phyloP scores from a whole-genome alignment of 441 rosid species.

The Mallotus japonicus region DNA sequence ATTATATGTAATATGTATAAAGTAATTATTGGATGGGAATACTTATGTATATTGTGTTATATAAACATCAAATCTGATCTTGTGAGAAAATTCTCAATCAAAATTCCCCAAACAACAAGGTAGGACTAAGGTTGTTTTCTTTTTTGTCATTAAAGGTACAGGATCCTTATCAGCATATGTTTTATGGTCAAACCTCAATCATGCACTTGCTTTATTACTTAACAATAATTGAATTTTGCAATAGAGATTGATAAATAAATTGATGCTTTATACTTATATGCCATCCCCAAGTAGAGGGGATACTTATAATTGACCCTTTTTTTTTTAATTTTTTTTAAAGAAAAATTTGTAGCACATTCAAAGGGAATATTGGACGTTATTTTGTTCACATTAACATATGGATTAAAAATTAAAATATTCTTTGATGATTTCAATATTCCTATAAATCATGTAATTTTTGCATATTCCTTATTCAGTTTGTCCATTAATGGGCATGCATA shows the following conservation, averaged over 20 bases:
- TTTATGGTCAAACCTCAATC: slow-evolving; percentile 25
- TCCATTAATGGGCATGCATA: background rate
- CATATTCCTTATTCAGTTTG: slow-evolving; percentile 28
- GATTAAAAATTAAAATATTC: slow-evolving; percentile 8
- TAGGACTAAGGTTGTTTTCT: background rate
- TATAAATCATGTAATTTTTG: background rate
- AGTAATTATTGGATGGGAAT: too few relatives aligned
- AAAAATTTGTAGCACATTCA: slow-evolving; percentile 2
- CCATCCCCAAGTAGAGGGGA: slow-evolving; percentile 23
- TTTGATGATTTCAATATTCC: slow-evolving; percentile 9
- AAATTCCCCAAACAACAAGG: background rate
- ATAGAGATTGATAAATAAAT: background rate
- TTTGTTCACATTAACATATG: slow-evolving; percentile 7
- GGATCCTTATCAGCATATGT: slow-evolving; percentile 6
- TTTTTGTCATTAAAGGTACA: background rate
- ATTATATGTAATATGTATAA: background rate
- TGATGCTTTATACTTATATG: background rate
- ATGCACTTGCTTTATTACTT: slow-evolving; percentile 10
- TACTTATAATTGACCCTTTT: too few relatives aligned
- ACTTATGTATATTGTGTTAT: background rate
- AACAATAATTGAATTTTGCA: slow-evolving; percentile 12
- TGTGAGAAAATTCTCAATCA: background rate
- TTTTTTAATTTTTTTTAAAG: too few relatives aligned
- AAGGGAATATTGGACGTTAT: background rate
- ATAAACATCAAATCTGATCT: slow-evolving; percentile 15